Percentiles rank a stretch among this genome's conserved stretches.
These are phyloP conservation scores for Yamadazyma trypodendri DNA, from an alignment of 1,139 yeast genomes.

Conservation along the genomic window DNA sequence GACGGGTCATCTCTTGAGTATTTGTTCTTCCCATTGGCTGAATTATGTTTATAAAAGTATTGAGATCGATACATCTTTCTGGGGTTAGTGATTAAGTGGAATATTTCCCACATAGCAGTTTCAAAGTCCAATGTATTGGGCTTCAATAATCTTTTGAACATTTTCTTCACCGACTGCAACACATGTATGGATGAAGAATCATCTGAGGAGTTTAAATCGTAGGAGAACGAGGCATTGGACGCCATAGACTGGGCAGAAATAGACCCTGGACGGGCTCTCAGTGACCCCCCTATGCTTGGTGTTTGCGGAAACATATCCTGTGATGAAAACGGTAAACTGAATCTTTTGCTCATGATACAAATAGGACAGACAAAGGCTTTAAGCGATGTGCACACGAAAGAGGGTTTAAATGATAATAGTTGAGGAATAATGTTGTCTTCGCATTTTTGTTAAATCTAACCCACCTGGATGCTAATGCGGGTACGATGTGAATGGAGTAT, in stretches of 20 bases:
- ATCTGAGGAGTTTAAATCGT: constrained; percentile 2
- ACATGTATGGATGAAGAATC: constrained; percentile 3
- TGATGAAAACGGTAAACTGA: constrained; percentile 37
- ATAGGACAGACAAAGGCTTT: no score
- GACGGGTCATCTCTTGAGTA: constrained; percentile 94
- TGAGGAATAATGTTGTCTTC: no score
- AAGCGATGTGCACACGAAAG: no score
- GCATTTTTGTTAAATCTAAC: no score
- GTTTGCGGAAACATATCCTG: constrained; percentile 39
- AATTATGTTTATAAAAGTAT: constrained; percentile 61
- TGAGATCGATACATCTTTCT: constrained; percentile 78
- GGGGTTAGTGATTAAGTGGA: constrained; percentile 71
- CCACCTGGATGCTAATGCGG: no score
- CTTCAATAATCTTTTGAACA: constrained; percentile 50
- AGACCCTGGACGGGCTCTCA: constrained; percentile 19
- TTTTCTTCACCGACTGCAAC: constrained; percentile 21
- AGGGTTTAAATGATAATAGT: no score
- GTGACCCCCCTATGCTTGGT: constrained; percentile 12
- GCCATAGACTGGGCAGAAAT: constrained; percentile 22
- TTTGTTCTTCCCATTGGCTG: constrained; percentile 25
- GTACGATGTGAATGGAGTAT: no score
- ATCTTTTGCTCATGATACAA: constrained; percentile 33
- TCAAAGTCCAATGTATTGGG: constrained; percentile 88
- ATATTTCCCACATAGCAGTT: constrained; percentile 89
- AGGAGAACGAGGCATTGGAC: constrained; percentile 18